Conservation (phyloP, 2,329 filamentous ascomycete genomes). For the Blastomyces silverae region DNA sequence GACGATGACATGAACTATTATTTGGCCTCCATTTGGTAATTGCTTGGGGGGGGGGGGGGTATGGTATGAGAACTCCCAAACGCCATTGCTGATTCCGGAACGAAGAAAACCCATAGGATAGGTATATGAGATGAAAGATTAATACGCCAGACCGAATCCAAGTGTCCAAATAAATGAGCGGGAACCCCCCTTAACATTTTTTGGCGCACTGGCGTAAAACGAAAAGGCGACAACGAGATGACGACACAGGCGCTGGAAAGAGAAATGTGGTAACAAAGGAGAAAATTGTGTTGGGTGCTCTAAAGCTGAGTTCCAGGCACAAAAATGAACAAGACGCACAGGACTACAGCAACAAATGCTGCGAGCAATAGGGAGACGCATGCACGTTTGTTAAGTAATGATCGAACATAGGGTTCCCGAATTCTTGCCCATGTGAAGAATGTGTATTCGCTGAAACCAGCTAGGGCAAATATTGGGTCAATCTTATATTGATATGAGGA, state of each 20-base stretch:
- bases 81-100: constrained; percentile 12
- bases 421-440: constrained; percentile 86
- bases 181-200: background rate
- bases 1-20: background rate
- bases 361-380: constrained; percentile 73
- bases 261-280: constrained; percentile 1
- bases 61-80: constrained; percentile 1
- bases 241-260: constrained; percentile 10
- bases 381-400: constrained; percentile 74
- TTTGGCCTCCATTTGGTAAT: background rate
- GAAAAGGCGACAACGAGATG: background rate
- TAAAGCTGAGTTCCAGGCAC: constrained; percentile 66
- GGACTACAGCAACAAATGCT: constrained; percentile 66
- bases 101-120: background rate
- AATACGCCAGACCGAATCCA: background rate
- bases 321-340: constrained; percentile 86
- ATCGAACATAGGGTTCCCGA: constrained; percentile 83
- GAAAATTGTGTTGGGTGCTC: background rate
- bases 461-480: constrained; percentile 79
- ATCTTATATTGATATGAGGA: constrained; percentile 92
- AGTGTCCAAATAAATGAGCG: background rate
- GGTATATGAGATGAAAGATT: background rate
- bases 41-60: background rate
- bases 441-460: constrained; percentile 93
- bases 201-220: background rate